Conservation (phyloP, 768 basidiomycete species). For the Pleurotus tuber-regium region DNA sequence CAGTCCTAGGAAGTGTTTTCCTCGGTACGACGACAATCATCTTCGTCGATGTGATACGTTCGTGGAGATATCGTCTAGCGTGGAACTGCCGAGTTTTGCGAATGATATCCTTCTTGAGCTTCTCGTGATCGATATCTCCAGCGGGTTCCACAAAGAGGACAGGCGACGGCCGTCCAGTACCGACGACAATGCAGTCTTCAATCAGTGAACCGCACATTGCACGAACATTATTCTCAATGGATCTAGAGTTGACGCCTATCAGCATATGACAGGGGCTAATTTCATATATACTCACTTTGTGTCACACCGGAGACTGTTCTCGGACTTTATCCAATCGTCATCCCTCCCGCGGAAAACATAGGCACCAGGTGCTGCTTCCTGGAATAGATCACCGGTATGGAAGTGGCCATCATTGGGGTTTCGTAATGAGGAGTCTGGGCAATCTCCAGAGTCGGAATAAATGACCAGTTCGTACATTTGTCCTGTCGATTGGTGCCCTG, state of each 20-base stretch:
- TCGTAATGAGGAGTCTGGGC: slow-evolving; percentile 59
- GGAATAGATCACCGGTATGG: slow-evolving; percentile 83
- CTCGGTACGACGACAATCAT: slow-evolving; percentile 67
- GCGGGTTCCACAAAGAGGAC: slow-evolving; percentile 72
- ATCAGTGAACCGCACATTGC: slow-evolving; percentile 63
- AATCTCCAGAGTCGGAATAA: slow-evolving; percentile 63
- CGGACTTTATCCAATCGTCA: slow-evolving; percentile 86
- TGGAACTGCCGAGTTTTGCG: slow-evolving; percentile 75
- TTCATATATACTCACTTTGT: slow-evolving; percentile 46
- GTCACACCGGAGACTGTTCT: slow-evolving; percentile 75
- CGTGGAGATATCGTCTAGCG: slow-evolving; percentile 72
- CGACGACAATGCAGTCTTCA: slow-evolving; percentile 74
- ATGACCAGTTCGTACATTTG: slow-evolving; percentile 69
- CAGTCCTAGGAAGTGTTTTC: slow-evolving; percentile 71
- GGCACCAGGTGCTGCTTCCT: slow-evolving; percentile 52
- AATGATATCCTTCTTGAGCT: slow-evolving; percentile 69
- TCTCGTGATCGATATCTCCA: slow-evolving; percentile 47
- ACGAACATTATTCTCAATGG: slow-evolving; percentile 77
- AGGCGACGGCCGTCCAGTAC: slow-evolving; percentile 72
- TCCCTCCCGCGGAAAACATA: slow-evolving; percentile 71
- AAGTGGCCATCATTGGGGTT: slow-evolving; percentile 61
- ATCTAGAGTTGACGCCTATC: slow-evolving; percentile 30
- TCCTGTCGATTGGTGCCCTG: slow-evolving; percentile 51
- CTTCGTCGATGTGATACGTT: slow-evolving; percentile 63
- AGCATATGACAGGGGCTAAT: background rate